phyloP scores from a whole-genome alignment of 83 land plant species.

The Diphasiastrum complanatum region DNA sequence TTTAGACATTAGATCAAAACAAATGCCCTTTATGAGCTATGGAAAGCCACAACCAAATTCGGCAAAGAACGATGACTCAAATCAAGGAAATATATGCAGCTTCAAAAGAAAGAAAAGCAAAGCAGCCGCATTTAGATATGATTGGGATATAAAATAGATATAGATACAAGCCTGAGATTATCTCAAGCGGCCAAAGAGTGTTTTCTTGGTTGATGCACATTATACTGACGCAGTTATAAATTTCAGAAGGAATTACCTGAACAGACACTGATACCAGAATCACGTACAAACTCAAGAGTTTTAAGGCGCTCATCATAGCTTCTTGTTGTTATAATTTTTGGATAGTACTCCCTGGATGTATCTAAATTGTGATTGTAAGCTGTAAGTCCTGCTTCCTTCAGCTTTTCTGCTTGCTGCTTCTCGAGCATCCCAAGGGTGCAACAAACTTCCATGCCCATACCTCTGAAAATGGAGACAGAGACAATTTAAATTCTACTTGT shows the following conservation, averaged over 20 bases:
- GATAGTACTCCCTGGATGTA: slow-evolving; percentile 93
- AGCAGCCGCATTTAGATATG: no score
- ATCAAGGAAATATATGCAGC: no score
- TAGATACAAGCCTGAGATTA: no score
- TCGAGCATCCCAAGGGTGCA: slow-evolving; percentile 98
- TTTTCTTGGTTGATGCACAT: no score
- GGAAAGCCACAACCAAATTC: no score
- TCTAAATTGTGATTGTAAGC: slow-evolving; percentile 98
- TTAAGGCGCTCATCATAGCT: slow-evolving; percentile 90
- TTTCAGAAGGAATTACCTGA: slow-evolving; percentile 89
- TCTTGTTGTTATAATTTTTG: slow-evolving; percentile 87
- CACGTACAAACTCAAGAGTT: slow-evolving; percentile 79
- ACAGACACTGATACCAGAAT: slow-evolving; percentile 97
- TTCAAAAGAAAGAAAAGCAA: no score
- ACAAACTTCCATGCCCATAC: slow-evolving; percentile 99
- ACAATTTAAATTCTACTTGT: neutral
- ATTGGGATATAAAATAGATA: no score
- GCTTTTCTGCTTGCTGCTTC: slow-evolving; percentile 86
- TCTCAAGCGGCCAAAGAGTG: no score
- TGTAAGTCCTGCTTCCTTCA: slow-evolving; percentile 92
- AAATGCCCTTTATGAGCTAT: no score
- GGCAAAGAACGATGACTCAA: no score
- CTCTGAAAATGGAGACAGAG: slow-evolving; percentile 36
- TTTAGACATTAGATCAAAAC: no score
- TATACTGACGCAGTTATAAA: no score